Base-by-base conservation (phyloP, 2,329 filamentous ascomycete genomes). In the Tricladium varicosporioides region DNA sequence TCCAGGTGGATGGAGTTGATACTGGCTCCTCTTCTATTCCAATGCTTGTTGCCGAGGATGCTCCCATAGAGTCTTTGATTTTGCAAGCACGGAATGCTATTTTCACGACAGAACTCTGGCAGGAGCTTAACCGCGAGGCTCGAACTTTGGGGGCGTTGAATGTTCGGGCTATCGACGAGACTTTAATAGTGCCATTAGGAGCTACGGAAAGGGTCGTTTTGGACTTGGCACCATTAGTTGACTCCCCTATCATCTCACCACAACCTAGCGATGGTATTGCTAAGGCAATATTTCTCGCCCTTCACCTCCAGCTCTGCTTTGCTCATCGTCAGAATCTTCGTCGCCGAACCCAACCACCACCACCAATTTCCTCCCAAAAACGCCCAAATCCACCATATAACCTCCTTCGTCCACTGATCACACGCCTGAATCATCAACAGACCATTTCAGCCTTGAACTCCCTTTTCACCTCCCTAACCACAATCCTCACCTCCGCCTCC, bases 101-200 rank as follows among this genome's bases (percentile, higher is more conserved):
- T 16, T 92, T 90, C 65, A 85, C 89, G 27, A 87, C 92, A 68
- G 94, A 99, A 70, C 76, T 99, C 1, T 97, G 92, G 81, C 86
- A 96, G 65, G 94, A 99, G 73, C 78, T 97, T 58, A 86, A 87
- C 52, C 82, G 91, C 15, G 94, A 99, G 73, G 86, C 89, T 0
- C 87, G 92, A 14, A 80, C 80, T 0, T 77, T 96, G 18, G 80
- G 87, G 2, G 84, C 86, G 10, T 86, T 89, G 59, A 84, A 87
- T 9, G 86, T 97, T 11, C 81, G 80, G 22, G 81, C 86, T 13
- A 79, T 83, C 36, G 84, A 80, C 13, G 75, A 82, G 22, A 74
- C 78, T 2, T 77, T 91, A 44, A 76, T 77, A 9, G 83, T 85
- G 65, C 74, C 78, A 2, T 70, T 84, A 1, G 76, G 79, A n/a